Evolutionary conservation across 1,139 yeast genomes (phyloP), one percentile per base, ranked within the genome.

Genomic region (Blastobotrys buckinghamii): DNA sequence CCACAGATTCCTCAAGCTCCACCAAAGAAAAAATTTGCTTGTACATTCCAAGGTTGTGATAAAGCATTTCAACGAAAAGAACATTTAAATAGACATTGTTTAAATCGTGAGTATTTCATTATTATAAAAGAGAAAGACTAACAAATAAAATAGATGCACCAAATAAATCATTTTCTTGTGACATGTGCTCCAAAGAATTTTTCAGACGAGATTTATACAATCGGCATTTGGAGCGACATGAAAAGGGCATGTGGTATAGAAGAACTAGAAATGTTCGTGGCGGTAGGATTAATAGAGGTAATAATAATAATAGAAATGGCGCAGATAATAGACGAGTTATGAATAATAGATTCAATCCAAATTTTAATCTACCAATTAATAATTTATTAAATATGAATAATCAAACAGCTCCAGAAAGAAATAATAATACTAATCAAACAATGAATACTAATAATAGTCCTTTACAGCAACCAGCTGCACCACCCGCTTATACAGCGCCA

Each of bases 31-130:
- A 36, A 39, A 17, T 53, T 47, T 45, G 47, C 30, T 10, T 57
- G 60, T 45, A 50, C 47, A 15, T 50, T 45, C 36, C 49, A 47
- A 15, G 58, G 60, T 13, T 59, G 62, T 42, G 44, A 40, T 32
- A 55, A 51, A 45, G 34, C 49, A 12, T 59, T 56, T 39, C 50
- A 48, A 17, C 33, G 63, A 24, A 53, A 57, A 20, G 63, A 59
- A 37, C 61, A 59, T 40, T 43, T 59, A 39, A 52, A 48, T 29
- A 44, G 59, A 12, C 62, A 59, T 43, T 26, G 52, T 12, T 36
- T 52, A 29, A 52, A 49, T 36, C 59, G 55, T 52, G 45, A 42
- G 56, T 54, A 7, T 13, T 38, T 7, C 2, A 13, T 2, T 7
- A 4, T 4, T 9, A 4, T 13, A n/a, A 35, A 19, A 33, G 26